phyloP scores from a whole-genome alignment of 225 moss, liverwort and hornwort genomes.

The Marchantia polymorpha region DNA sequence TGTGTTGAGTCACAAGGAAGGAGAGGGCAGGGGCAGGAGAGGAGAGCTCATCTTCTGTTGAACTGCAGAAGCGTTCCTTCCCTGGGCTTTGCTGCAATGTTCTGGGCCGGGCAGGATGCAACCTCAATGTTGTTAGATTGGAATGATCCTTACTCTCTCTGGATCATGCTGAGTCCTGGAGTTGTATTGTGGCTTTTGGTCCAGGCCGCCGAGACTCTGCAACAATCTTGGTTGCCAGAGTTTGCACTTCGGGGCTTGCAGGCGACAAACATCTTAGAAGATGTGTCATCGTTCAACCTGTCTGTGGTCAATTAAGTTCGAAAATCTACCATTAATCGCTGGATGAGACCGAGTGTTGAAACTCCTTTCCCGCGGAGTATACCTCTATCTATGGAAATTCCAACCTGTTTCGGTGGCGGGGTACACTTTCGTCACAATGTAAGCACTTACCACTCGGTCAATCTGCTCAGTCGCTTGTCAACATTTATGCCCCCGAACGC shows the following conservation, averaged over 20 bases:
- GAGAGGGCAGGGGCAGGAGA: not conserved
- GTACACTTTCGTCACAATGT: constrained; percentile 23
- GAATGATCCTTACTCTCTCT: not conserved
- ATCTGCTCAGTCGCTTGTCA: not conserved
- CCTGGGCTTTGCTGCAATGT: constrained; percentile 11
- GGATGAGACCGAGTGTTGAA: not conserved
- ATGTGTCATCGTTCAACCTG: not conserved
- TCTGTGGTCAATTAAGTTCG: not conserved
- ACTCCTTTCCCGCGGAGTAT: constrained; percentile 8
- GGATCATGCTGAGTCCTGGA: not conserved
- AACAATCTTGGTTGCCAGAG: constrained; percentile 1
- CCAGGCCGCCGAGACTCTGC: constrained; percentile 3
- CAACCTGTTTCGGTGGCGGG: constrained; percentile 21
- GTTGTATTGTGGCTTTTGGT: not conserved
- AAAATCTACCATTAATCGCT: not conserved
- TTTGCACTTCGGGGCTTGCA: constrained; percentile 2
- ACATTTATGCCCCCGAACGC: not conserved
- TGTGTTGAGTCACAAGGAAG: not conserved
- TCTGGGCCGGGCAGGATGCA: not conserved
- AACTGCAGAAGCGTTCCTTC: not conserved
- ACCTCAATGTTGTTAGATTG: not conserved
- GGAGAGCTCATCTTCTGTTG: not conserved
- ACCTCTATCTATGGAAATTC: constrained; percentile 10
- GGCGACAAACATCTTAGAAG: not conserved
- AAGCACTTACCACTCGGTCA: constrained; percentile 4